Evolutionary conservation across 106 monocot species (phyloP).

Genomic region (Acanthochlamys bracteata): DNA sequence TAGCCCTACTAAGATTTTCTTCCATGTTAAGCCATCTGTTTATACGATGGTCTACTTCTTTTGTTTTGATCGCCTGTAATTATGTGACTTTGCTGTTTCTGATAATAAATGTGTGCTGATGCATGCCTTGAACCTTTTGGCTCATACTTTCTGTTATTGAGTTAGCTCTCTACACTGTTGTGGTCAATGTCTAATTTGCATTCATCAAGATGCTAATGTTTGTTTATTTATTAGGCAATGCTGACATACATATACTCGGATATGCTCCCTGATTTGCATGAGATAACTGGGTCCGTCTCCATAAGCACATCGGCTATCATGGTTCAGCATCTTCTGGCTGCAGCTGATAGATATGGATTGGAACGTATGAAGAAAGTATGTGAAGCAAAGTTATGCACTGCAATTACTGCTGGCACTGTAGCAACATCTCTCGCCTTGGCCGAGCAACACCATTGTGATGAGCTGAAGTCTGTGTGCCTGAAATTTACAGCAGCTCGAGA

Average conservation of each 20-base stretch:
- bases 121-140: too few relatives aligned
- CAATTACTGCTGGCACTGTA: constrained; percentile 61
- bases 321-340: constrained; percentile 76
- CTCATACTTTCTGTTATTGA: neutral
- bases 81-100: too few relatives aligned
- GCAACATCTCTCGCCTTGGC: constrained; percentile 82
- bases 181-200: neutral
- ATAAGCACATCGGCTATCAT: constrained; percentile 46
- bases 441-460: constrained; percentile 71
- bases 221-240: constrained; percentile 52
- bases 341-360: constrained; percentile 79
- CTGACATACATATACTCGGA: constrained; percentile 73
- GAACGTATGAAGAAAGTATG: constrained; percentile 67
- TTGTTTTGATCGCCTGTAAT: too few relatives aligned
- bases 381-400: constrained; percentile 60
- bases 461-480: constrained; percentile 74
- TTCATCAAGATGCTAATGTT: neutral
- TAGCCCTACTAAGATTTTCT: too few relatives aligned
- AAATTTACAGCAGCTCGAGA: constrained; percentile 47
- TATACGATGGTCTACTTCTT: too few relatives aligned
- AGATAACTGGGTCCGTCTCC: constrained; percentile 46
- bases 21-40: too few relatives aligned
- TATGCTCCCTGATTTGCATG: constrained; percentile 51
- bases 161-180: neutral
- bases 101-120: too few relatives aligned